Base-by-base conservation (phyloP, 257 asterid species). In the Gentiana macrophylla region DNA sequence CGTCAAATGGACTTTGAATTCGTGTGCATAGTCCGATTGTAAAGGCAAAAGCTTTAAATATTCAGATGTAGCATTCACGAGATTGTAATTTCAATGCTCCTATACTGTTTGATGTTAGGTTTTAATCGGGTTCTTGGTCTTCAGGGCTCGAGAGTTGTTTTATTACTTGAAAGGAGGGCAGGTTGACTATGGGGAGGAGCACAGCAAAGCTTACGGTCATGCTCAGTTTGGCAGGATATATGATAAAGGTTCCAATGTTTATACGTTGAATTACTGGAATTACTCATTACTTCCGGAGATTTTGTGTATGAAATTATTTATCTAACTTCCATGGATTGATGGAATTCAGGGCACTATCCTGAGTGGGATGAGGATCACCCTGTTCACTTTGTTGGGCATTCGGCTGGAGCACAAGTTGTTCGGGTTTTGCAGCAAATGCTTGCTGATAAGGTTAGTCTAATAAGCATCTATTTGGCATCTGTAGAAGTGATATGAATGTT, bases 341-440 rank as follows among this genome's bases (percentile, higher is more conserved):
- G 1, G 3, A 53, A 72, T 15, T 53, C 70, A 92, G 98, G 98
- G 45, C 83, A 92, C 66, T 88, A 88, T 60, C 93, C 95, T 53
- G 93, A 85, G 70, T 92, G 95, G 98, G 95, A 92, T 70, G 97
- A 80, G 77, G 81, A 88, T 72, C 95, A 88, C 50, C 98, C 91
- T 11, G 74, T 92, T 71, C 98, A 92, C 72, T 83, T 85, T 60
- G 94, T 88, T 55, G 97, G 98, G 63, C 98, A 92, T 78, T 92
- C 97, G 9, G 98, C 98, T 1, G 98, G 98, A 38, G 98, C 86
- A 0, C 98, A 88, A 66, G 98, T 92, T 56, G 86, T 74, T 52
- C 86, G 97, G 7, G 84, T 85, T 68, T 73, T 92, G 80, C 98
- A 92, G 72, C 95, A 87, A 81, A 87, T 87, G 98, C 97, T 92